Conservation (phyloP, 2,329 filamentous ascomycete genomes). For the Ustulina deusta region DNA sequence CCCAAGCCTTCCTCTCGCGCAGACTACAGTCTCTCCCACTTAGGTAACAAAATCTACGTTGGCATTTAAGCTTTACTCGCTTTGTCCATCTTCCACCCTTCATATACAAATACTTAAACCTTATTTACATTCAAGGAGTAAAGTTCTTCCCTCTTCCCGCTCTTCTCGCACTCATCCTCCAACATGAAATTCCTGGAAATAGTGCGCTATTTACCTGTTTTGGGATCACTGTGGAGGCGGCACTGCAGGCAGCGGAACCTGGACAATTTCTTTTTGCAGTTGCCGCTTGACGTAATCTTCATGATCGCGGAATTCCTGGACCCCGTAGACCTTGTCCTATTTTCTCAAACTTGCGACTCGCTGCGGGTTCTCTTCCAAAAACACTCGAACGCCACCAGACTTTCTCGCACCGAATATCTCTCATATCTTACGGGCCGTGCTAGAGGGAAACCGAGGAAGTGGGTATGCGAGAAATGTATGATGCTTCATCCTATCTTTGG, state of each 20-base stretch:
- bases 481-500: background rate
- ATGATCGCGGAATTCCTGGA: background rate
- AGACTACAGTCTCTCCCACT: too few species aligned
- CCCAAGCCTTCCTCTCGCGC: too few species aligned
- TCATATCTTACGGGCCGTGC: background rate
- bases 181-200: background rate
- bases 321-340: background rate
- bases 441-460: background rate
- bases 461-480: slow-evolving; percentile 10
- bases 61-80: too few species aligned
- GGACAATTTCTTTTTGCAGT: background rate
- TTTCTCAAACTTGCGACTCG: slow-evolving; percentile 11
- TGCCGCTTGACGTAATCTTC: slow-evolving; percentile 11
- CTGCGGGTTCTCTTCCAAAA: background rate
- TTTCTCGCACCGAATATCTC: background rate
- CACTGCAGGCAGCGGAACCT: background rate
- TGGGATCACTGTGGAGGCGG: background rate
- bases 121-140: too few species aligned
- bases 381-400: background rate
- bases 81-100: too few species aligned
- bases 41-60: too few species aligned
- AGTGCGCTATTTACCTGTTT: too few species aligned
- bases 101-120: too few species aligned
- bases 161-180: too few species aligned
- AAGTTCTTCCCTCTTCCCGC: too few species aligned